These are phyloP conservation scores for Aspergillus panamensis DNA, from an alignment of 495 filamentous ascomycete species.

Conservation along the genomic window DNA sequence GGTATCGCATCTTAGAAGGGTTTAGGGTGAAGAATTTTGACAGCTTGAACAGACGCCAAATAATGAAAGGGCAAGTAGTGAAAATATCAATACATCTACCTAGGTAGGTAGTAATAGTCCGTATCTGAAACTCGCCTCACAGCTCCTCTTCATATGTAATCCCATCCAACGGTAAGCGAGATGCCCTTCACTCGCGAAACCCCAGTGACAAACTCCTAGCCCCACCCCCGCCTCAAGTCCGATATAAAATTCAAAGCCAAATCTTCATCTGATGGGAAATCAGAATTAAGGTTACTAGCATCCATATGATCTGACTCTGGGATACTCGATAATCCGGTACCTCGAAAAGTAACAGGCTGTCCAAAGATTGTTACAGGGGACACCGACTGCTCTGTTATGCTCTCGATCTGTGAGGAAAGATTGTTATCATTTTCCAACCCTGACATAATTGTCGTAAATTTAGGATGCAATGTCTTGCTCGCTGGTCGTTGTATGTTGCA, in stretches of 20 bases:
- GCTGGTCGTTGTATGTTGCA: background rate
- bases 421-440: no score
- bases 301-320: background rate
- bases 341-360: slow-evolving; percentile 8
- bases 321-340: background rate
- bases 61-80: no score
- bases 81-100: no score
- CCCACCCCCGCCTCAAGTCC: background rate
- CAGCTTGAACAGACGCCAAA: no score
- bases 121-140: no score
- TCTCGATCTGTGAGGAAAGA: background rate
- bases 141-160: no score
- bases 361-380: slow-evolving; percentile 5
- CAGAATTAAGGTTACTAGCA: background rate
- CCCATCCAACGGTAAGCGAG: no score
- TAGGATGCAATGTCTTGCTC: background rate
- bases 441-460: background rate
- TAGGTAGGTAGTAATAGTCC: no score
- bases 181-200: no score
- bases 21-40: background rate
- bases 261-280: background rate
- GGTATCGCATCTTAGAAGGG: background rate
- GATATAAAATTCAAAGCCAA: background rate
- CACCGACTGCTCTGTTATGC: background rate
- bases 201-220: background rate